Evolutionary conservation across 495 filamentous ascomycete species (phyloP).

Genomic region (Aspergillus nidulans): DNA sequence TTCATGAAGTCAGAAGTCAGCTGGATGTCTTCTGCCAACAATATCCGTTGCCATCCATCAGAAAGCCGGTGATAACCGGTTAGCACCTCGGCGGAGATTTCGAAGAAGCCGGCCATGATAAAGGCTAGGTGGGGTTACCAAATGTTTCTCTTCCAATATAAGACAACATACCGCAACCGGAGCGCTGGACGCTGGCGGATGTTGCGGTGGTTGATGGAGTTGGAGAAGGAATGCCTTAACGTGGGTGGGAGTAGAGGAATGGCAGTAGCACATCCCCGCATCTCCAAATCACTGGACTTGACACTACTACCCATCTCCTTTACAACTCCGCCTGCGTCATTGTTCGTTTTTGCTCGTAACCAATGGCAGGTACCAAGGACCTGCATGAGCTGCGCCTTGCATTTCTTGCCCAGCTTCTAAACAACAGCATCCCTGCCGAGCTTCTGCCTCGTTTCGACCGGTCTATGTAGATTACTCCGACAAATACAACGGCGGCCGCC

Average conservation of each 20-base stretch:
- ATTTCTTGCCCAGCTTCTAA: slow-evolving; percentile 27
- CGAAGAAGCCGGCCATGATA: background rate
- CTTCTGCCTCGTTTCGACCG: slow-evolving; percentile 30
- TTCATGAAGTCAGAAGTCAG: slow-evolving; percentile 8
- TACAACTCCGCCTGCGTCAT: too few relatives aligned
- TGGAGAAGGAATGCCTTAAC: slow-evolving; percentile 7
- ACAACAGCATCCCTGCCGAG: slow-evolving; percentile 35
- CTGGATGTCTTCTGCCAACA: slow-evolving; percentile 1
- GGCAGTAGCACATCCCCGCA: background rate
- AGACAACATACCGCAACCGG: background rate
- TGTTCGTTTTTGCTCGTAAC: too few relatives aligned
- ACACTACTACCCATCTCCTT: background rate
- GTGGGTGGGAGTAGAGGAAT: background rate
- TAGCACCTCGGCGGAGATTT: background rate
- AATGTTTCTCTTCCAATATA: background rate
- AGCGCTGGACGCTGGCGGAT: background rate
- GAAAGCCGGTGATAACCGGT: slow-evolving; percentile 8
- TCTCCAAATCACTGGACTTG: background rate
- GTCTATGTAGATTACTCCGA: slow-evolving; percentile 35
- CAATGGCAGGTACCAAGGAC: slow-evolving; percentile 16
- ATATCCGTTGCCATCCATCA: slow-evolving; percentile 4
- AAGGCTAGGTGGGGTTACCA: background rate
- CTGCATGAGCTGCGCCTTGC: slow-evolving; percentile 23
- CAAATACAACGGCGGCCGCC: slow-evolving; percentile 36
- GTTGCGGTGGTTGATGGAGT: slow-evolving; percentile 1